Conservation (phyloP, 1,284 basidiomycete species). For the Pterula multifida region DNA sequence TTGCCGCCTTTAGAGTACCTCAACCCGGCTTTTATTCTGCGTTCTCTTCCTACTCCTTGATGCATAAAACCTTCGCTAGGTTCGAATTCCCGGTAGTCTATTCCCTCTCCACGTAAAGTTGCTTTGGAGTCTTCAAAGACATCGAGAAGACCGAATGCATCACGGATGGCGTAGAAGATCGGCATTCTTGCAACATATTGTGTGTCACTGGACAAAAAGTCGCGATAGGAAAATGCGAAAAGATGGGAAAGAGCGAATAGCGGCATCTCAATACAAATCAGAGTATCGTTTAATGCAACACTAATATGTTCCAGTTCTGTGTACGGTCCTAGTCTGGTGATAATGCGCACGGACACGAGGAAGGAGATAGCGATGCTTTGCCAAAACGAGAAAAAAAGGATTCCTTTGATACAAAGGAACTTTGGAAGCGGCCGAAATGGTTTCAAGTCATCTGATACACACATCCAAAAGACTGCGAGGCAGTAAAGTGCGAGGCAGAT, state of each 20-base stretch:
- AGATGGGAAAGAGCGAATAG: slow-evolving; percentile 91
- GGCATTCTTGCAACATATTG: slow-evolving; percentile 80
- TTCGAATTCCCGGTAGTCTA: slow-evolving; percentile 93
- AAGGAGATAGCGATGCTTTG: slow-evolving; percentile 82
- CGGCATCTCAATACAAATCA: slow-evolving; percentile 97
- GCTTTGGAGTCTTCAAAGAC: slow-evolving; percentile 78
- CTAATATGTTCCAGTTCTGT: slow-evolving; percentile 87
- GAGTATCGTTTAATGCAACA: slow-evolving; percentile 77
- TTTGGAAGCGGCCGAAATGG: slow-evolving; percentile 86
- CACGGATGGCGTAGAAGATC: slow-evolving; percentile 76
- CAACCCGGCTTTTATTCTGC: slow-evolving; percentile 79
- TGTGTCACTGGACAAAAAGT: slow-evolving; percentile 64
- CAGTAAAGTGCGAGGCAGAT: slow-evolving; percentile 76
- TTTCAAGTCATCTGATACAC: slow-evolving; percentile 75
- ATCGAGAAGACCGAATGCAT: slow-evolving; percentile 80
- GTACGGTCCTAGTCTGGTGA: slow-evolving; percentile 77
- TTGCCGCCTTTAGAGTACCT: slow-evolving; percentile 85
- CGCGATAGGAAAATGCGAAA: slow-evolving; percentile 77
- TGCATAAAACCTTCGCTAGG: slow-evolving; percentile 91
- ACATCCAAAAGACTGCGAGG: slow-evolving; percentile 91
- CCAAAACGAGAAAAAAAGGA: slow-evolving; percentile 98
- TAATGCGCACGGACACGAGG: slow-evolving; percentile 72
- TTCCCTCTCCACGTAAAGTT: slow-evolving; percentile 80
- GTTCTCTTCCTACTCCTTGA: slow-evolving; percentile 70
- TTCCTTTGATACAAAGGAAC: slow-evolving; percentile 96